Conservation (phyloP, 306 rosid species). For the Mimosa bimucronata region DNA sequence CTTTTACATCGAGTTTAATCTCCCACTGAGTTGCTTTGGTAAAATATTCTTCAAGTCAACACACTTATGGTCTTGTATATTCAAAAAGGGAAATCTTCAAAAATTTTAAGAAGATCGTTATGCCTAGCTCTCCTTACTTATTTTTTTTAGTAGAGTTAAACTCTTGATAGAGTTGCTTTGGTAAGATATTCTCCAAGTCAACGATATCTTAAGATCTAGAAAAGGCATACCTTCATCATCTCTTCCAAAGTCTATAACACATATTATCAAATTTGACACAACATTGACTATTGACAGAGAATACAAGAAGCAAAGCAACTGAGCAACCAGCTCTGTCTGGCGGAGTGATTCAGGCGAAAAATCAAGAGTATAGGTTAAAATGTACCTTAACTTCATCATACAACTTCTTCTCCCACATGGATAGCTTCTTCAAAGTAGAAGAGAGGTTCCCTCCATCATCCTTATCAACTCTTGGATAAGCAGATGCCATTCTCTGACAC, state of each 20-base stretch:
- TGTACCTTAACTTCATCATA: conserved; percentile 84
- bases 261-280: not conserved
- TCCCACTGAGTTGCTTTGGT: not conserved
- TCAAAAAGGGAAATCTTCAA: not conserved
- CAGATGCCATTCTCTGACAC: conserved; percentile 31
- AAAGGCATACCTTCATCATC: not conserved
- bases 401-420: conserved; percentile 85
- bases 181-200: no score
- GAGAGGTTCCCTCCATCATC: conserved; percentile 51
- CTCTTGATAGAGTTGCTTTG: no score
- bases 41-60: not conserved
- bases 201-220: no score
- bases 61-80: no score
- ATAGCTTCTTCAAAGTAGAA: conserved; percentile 63
- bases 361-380: no score
- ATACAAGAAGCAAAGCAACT: not conserved
- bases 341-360: not conserved
- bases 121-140: no score
- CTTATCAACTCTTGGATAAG: conserved; percentile 30
- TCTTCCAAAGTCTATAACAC: not conserved
- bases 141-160: no score
- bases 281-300: not conserved
- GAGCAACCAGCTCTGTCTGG: not conserved
- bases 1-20: not conserved
- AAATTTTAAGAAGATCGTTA: not conserved